A percentile compares a stretch with the other conserved stretches of the same genome.
Evolutionary conservation across 2,329 filamentous ascomycete species (phyloP).

Genomic region (Helotiales sp.): DNA sequence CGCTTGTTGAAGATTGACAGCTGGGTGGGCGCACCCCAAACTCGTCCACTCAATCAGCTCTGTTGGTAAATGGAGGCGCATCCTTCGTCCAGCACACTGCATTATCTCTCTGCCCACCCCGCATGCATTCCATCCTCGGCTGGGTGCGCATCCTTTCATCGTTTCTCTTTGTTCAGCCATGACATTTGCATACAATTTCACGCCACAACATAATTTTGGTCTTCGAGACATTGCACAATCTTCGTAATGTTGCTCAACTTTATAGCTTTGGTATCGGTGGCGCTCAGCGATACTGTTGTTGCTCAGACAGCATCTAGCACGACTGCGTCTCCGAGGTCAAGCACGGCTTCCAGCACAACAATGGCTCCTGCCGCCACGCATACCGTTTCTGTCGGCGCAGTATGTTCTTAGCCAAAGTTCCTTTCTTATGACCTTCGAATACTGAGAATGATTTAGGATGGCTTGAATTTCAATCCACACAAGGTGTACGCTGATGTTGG

Average conservation of each 20-base stretch:
- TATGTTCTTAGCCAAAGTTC: constrained; percentile 21
- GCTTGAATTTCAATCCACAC: constrained; percentile 38
- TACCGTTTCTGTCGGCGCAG: constrained; percentile 34
- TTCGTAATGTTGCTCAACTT: constrained; percentile 19
- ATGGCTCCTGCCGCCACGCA: constrained; percentile 27
- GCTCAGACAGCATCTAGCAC: constrained; percentile 14
- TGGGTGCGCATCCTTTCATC: constrained; percentile 5
- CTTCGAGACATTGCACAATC: constrained; percentile 9
- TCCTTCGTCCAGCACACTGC: neutral
- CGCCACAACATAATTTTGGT: constrained; percentile 1
- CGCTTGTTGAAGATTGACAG: neutral
- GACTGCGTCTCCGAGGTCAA: constrained; percentile 17
- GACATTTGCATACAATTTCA: constrained; percentile 5
- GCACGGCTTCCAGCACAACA: constrained; percentile 19
- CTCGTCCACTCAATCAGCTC: neutral
- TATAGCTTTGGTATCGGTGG: constrained; percentile 14
- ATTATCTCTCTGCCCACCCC: constrained; percentile 7
- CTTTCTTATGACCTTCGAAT: constrained; percentile 1
- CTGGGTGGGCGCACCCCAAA: neutral
- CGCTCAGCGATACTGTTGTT: constrained; percentile 13
- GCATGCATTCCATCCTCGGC: constrained; percentile 11
- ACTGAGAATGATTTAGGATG: constrained; percentile 20
- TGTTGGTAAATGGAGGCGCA: neutral
- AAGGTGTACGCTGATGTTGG: constrained; percentile 42
- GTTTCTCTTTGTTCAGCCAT: constrained; percentile 12